Base-by-base conservation (phyloP, 345 rosid species). In the Euphorbia pulcherrima region DNA sequence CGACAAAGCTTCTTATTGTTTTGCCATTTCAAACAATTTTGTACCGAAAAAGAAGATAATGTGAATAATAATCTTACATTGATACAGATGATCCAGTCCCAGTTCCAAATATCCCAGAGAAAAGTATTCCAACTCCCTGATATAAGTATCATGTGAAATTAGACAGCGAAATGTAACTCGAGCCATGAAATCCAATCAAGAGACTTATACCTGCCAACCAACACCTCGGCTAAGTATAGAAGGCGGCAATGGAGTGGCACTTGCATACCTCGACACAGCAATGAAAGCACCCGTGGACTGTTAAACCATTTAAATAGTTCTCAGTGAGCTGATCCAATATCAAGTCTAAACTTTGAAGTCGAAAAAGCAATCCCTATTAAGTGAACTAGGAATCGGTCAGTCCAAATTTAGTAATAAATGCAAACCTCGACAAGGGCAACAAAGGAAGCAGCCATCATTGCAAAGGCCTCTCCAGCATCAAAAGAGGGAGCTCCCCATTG, bases 401-500 rank as follows among this genome's bases (percentile, higher is more conserved):
- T 21, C 30, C 60, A 64, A 64, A 60, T 39, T 20, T 29, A 1
- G 0, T 47, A 26, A 60, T 27, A 62, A n/a, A 37, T 60, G 71
- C 71, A 62, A 68, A 85, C 98, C 98, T 93, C 98, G 48, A 89
- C 91, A 64, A 93, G 90, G 21, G 97, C 84, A 41, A 89, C 96
- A 67, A 93, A 90, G 51, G 98, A 93, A 80, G 83, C 64, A 68
- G 88, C 85, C 98, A 93, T 93, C 98, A 93, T 93, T 53, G 96
- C 97, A 59, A 93, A 93, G 55, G 94, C 77, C 83, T 93, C 98
- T 73, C 98, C 98, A 0, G 98, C 98, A 77, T 93, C 87, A 69
- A 93, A 93, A 27, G 95, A 79, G 59, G 98, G 98, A 70, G 98
- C 88, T 77, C 98, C 98, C 98, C 97, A 93, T 78, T 93, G 98